phyloP scores from a whole-genome alignment of 768 basidiomycete genomes.

The Gymnopilus junonius region DNA sequence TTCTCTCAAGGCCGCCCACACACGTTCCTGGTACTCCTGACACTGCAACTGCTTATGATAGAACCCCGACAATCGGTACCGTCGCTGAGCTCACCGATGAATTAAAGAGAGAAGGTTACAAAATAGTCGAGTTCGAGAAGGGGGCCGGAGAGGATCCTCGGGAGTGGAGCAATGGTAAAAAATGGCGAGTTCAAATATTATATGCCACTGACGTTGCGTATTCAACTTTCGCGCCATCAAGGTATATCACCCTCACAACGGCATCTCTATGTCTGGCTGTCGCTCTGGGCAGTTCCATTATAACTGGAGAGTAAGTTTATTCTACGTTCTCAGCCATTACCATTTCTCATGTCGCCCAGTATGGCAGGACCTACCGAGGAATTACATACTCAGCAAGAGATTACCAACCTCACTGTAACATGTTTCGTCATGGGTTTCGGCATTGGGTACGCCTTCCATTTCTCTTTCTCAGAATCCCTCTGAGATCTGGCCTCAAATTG shows the following conservation, averaged over 20 bases:
- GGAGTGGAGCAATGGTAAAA: no score
- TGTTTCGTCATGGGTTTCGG: slow-evolving; percentile 48
- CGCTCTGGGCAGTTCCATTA: slow-evolving; percentile 41
- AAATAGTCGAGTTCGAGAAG: slow-evolving; percentile 27
- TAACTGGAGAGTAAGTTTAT: slow-evolving; percentile 42
- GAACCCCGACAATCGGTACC: slow-evolving; percentile 4
- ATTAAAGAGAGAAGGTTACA: slow-evolving; percentile 23
- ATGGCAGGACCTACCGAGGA: slow-evolving; percentile 36
- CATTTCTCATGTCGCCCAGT: slow-evolving; percentile 19
- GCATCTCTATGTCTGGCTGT: slow-evolving; percentile 42
- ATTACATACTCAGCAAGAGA: slow-evolving; percentile 36
- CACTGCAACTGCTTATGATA: background rate
- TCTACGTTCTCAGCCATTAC: background rate
- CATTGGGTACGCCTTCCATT: slow-evolving; percentile 35
- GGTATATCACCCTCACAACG: slow-evolving; percentile 39
- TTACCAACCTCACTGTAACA: slow-evolving; percentile 46
- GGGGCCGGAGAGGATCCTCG: slow-evolving; percentile 38
- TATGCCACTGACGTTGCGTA: background rate
- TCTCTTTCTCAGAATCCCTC: slow-evolving; percentile 11
- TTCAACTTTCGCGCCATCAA: slow-evolving; percentile 14
- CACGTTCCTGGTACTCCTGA: slow-evolving; percentile 5
- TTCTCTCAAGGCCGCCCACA: slow-evolving; percentile 18
- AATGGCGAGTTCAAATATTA: slow-evolving; percentile 32
- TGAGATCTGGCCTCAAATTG: slow-evolving; percentile 20
- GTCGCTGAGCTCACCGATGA: slow-evolving; percentile 20